phyloP scores from a whole-genome alignment of 257 asterid species.

The Plantago ovata region DNA sequence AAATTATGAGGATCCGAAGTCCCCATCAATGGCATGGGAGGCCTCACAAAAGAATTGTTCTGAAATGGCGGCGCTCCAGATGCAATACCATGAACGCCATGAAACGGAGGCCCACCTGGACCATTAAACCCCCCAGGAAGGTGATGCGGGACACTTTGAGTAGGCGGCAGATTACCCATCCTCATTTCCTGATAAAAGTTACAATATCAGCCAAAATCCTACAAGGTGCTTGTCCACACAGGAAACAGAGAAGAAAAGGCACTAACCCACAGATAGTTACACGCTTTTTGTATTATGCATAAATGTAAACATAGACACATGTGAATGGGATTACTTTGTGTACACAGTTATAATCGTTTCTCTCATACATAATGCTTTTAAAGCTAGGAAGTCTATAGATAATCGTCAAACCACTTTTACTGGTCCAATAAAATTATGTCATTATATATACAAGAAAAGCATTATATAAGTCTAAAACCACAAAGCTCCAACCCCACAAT shows the following conservation, averaged over 20 bases:
- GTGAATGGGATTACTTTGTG: background rate
- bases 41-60: slow-evolving; percentile 51
- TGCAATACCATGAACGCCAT: slow-evolving; percentile 50
- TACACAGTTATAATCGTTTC: background rate
- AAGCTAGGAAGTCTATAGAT: too few relatives aligned
- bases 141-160: slow-evolving; percentile 47
- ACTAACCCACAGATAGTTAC: slow-evolving; percentile 3
- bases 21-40: slow-evolving; percentile 59
- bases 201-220: slow-evolving; percentile 13
- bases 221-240: slow-evolving; percentile 7
- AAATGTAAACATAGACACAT: background rate
- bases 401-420: background rate
- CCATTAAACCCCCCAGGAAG: slow-evolving; percentile 52
- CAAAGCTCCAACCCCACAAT: background rate
- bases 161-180: slow-evolving; percentile 45
- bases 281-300: background rate
- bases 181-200: slow-evolving; percentile 61
- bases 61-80: slow-evolving; percentile 58
- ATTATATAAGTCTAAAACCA: background rate
- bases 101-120: slow-evolving; percentile 57
- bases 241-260: slow-evolving; percentile 10
- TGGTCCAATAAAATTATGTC: background rate
- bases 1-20: slow-evolving; percentile 63
- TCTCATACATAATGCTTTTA: too few relatives aligned
- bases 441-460: background rate